A percentile compares a stretch with the other conserved stretches of the same genome.
Evolutionary conservation across 2,329 filamentous ascomycete species (phyloP).

Genomic region (Immersiporthe knoxdaviesiana): DNA sequence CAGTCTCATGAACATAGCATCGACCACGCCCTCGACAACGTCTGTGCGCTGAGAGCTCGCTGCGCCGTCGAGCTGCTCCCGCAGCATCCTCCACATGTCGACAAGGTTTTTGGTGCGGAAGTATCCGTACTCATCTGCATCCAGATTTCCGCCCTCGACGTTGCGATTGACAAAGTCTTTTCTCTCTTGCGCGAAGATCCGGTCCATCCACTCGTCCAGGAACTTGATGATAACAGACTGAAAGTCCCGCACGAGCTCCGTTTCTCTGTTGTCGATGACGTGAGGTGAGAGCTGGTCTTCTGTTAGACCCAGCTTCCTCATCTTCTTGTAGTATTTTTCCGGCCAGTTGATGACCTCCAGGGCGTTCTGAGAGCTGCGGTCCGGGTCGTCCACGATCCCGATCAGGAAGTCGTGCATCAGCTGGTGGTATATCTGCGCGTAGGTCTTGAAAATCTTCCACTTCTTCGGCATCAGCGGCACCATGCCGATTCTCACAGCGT

Average conservation of each 20-base stretch:
- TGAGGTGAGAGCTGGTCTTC: slow-evolving; percentile 80
- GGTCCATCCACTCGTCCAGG: slow-evolving; percentile 96
- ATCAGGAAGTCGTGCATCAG: slow-evolving; percentile 95
- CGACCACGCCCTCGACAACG: slow-evolving; percentile 91
- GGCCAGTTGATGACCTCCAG: slow-evolving; percentile 94
- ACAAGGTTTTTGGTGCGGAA: slow-evolving; percentile 90
- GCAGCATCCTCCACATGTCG: slow-evolving; percentile 96
- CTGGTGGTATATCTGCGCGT: slow-evolving; percentile 86
- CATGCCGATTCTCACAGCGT: slow-evolving; percentile 93
- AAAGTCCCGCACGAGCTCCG: slow-evolving; percentile 91
- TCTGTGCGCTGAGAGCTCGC: slow-evolving; percentile 84
- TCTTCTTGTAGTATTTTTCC: slow-evolving; percentile 94
- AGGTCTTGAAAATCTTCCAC: slow-evolving; percentile 93
- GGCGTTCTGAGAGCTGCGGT: slow-evolving; percentile 83
- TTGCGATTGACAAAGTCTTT: slow-evolving; percentile 79
- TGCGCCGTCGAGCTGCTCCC: slow-evolving; percentile 87
- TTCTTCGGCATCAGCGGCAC: slow-evolving; percentile 88
- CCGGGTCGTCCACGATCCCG: slow-evolving; percentile 78
- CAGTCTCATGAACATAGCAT: slow-evolving; percentile 90
- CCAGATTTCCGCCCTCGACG: slow-evolving; percentile 74
- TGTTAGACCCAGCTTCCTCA: slow-evolving; percentile 83
- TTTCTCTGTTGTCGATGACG: slow-evolving; percentile 86
- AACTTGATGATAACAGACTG: slow-evolving; percentile 92
- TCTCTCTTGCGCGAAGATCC: slow-evolving; percentile 82
- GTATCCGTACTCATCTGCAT: slow-evolving; percentile 85